Base-by-base conservation (phyloP, 805 yeast species). In the Ogataea nitratoaversa region DNA sequence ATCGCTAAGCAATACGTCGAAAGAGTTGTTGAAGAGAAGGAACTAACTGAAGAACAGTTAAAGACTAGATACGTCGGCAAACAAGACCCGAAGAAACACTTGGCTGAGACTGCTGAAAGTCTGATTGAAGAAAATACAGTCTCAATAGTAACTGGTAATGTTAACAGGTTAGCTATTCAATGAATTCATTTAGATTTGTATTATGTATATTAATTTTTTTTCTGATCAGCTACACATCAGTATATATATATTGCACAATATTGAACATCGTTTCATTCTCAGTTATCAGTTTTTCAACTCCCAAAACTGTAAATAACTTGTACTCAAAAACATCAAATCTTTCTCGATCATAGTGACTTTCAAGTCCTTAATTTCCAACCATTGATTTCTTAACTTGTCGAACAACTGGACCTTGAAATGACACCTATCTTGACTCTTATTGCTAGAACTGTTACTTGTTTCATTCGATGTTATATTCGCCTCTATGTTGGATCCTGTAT, bases 41-140 rank as follows among this genome's bases (percentile, higher is more conserved):
- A 86, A 49, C 70, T 93, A 50, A 70, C 79, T 34, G 95, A 85
- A 55, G 96, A 87, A 30, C 93, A 90, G 63, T 75, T 91, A 52
- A 88, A 87, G 65, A 91, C 96, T 7, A 81, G 99, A 60, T 95
- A 91, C 58, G 97, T 93, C 28, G 99, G 99, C 54, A 90, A 88
- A 62, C 97, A 91, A 66, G 99, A 93, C 65, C 99, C 99, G 31
- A 93, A 95, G 79, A 93, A 91, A 70, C 99, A 93, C 69, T 72
- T 93, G 54, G 76, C 83, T 35, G 96, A 87, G 48, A 85, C 95
- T 0, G 95, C 96, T 9, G 95, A 87, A 50, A 70, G 72, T 45
- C 71, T 87, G 38, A 78, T 95, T 53, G 99, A 93, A 64, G 93
- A 87, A 38, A 95, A 93, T 60, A 82, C 93, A 36, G 88, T 87